These are phyloP conservation scores for Trichoderma afroharzianum DNA, from an alignment of 2,329 filamentous ascomycete genomes.

Conservation along the genomic window DNA sequence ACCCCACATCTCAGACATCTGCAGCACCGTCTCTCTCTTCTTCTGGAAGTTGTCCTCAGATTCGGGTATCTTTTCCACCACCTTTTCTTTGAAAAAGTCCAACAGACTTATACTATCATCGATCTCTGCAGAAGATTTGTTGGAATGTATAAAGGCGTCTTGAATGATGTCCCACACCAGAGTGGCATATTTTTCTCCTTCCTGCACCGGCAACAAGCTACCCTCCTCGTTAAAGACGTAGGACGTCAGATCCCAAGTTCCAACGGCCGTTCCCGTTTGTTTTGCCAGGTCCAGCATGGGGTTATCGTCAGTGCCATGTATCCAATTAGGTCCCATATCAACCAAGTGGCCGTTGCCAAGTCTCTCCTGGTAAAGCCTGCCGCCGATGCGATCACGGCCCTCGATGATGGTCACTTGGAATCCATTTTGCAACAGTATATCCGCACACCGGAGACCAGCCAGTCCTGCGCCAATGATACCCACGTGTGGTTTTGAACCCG, in stretches of 20 bases:
- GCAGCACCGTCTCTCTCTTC: constrained; percentile 43
- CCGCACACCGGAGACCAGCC: constrained; percentile 67
- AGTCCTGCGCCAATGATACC: constrained; percentile 69
- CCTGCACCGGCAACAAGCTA: constrained; percentile 41
- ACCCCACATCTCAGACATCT: constrained; percentile 64
- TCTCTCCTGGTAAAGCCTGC: constrained; percentile 54
- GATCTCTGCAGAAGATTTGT: constrained; percentile 50
- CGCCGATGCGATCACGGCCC: constrained; percentile 63
- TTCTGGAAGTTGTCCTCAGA: constrained; percentile 37
- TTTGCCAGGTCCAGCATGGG: constrained; percentile 65
- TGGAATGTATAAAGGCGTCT: constrained; percentile 64
- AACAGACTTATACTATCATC: constrained; percentile 45
- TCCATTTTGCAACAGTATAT: constrained; percentile 61
- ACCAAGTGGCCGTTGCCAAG: constrained; percentile 48
- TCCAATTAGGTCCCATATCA: constrained; percentile 75
- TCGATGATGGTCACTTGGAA: constrained; percentile 68
- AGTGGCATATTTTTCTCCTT: constrained; percentile 46
- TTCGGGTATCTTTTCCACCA: constrained; percentile 45
- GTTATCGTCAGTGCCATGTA: constrained; percentile 69
- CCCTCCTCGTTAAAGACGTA: constrained; percentile 57
- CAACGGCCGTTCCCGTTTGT: constrained; percentile 51
- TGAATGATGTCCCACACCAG: constrained; percentile 67
- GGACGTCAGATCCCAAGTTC: constrained; percentile 49
- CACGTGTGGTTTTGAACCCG: constrained; percentile 46
- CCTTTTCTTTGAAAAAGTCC: constrained; percentile 50